Percentiles rank a stretch among this genome's conserved stretches.
Conservation (phyloP, 2,329 filamentous ascomycete species). For the Lecanicillium sp. region DNA sequence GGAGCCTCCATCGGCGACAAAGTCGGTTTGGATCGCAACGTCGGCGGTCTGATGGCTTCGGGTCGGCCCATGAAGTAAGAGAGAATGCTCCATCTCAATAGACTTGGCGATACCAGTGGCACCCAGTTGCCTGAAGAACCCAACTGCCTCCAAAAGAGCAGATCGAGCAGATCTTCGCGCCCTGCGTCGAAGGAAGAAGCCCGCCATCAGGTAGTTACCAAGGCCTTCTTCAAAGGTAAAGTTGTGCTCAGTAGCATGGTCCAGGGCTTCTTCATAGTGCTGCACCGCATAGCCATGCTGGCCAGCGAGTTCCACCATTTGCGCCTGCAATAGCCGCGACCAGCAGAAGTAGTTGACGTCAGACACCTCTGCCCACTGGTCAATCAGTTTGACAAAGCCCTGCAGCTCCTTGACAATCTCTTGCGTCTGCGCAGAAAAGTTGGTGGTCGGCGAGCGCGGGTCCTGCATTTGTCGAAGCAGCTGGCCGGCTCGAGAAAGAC, state of each 20-base stretch:
- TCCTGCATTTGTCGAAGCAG: conserved; percentile 43
- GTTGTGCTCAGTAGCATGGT: conserved; percentile 61
- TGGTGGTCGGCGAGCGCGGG: conserved; percentile 33
- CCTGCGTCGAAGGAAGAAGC: conserved; percentile 57
- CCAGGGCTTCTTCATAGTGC: conserved; percentile 62
- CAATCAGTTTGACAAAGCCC: conserved; percentile 51
- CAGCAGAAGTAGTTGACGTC: conserved; percentile 66
- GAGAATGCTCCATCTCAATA: conserved; percentile 60
- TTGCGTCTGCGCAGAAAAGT: conserved; percentile 33
- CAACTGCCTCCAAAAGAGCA: conserved; percentile 60
- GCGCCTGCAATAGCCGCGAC: conserved; percentile 60
- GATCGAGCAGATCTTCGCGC: conserved; percentile 61
- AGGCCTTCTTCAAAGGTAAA: conserved; percentile 67
- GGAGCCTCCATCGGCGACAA: conserved; percentile 48
- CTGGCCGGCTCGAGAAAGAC: conserved; percentile 46
- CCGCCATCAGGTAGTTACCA: conserved; percentile 66
- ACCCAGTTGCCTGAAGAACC: conserved; percentile 60
- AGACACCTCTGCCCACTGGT: conserved; percentile 55
- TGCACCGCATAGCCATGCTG: conserved; percentile 52
- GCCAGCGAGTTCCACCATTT: conserved; percentile 54
- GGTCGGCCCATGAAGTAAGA: conserved; percentile 56
- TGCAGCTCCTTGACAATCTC: conserved; percentile 46
- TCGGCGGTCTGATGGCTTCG: conserved; percentile 53
- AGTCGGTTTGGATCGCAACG: conserved; percentile 62
- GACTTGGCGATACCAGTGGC: conserved; percentile 61